Evolutionary conservation across 345 rosid genomes (phyloP).

Genomic region (Pistacia atlantica): DNA sequence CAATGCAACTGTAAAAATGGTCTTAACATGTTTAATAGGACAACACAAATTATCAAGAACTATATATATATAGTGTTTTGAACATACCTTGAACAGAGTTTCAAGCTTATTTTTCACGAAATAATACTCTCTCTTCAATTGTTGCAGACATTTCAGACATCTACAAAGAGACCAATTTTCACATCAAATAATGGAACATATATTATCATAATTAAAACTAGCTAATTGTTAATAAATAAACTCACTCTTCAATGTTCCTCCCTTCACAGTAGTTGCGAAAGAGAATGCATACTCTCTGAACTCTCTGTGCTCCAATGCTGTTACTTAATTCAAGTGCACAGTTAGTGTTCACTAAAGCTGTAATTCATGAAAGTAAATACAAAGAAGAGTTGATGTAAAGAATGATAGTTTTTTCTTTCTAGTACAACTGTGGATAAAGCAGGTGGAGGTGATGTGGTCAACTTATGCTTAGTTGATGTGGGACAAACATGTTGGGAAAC

Average conservation of each 20-base stretch:
- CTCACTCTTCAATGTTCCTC: slow-evolving; percentile 52
- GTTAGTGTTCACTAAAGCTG: neutral
- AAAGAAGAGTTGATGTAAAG: neutral
- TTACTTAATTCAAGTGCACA: slow-evolving; percentile 6
- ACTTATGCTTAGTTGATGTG: neutral
- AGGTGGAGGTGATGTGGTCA: slow-evolving; percentile 4
- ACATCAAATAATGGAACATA: neutral
- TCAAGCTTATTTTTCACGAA: slow-evolving; percentile 62
- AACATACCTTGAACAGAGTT: slow-evolving; percentile 52
- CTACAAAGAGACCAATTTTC: slow-evolving; percentile 30
- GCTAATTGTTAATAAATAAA: slow-evolving; percentile 1
- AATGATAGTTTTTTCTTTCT: neutral
- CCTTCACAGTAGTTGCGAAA: slow-evolving; percentile 52
- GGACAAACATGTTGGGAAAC: slow-evolving; percentile 12
- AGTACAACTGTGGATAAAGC: neutral
- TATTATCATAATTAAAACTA: neutral
- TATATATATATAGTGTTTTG: too few species aligned
- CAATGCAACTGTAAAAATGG: too few species aligned
- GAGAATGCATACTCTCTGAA: slow-evolving; percentile 49
- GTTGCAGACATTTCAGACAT: slow-evolving; percentile 63
- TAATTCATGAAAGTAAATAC: neutral
- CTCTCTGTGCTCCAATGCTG: slow-evolving; percentile 68
- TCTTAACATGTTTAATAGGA: neutral
- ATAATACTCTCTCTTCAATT: slow-evolving; percentile 51
- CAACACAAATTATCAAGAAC: neutral